These are phyloP conservation scores for Primulina tabacum DNA, from an alignment of 257 asterid genomes.

Conservation along the genomic window DNA sequence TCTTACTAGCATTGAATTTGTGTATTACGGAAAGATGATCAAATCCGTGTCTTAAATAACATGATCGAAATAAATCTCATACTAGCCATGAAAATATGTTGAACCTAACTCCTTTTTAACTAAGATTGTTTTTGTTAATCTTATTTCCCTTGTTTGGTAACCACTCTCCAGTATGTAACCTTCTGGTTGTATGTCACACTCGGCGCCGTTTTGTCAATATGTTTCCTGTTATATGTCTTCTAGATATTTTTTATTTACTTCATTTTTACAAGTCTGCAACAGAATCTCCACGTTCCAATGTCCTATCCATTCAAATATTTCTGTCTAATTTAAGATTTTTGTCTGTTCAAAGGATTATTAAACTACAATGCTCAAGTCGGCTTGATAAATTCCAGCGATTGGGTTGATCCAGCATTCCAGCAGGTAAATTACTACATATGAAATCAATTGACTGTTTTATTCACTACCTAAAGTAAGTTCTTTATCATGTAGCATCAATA, in stretches of 20 bases:
- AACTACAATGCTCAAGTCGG: conserved; percentile 32
- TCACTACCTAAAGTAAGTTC: neutral
- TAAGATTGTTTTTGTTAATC: no score
- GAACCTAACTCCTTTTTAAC: no score
- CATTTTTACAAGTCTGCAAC: neutral
- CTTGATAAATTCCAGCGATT: conserved; percentile 27
- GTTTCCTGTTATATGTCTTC: neutral
- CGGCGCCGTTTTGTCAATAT: neutral
- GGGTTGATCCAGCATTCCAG: conserved; percentile 31
- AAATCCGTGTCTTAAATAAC: no score
- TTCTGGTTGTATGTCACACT: neutral
- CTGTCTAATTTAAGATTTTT: conserved; percentile 11
- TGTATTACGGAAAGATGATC: no score
- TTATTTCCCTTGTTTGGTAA: no score
- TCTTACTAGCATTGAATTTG: no score
- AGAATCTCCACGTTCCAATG: neutral
- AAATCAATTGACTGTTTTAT: conserved; percentile 3
- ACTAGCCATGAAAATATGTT: no score
- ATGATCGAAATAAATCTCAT: no score
- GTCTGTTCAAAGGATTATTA: conserved; percentile 18
- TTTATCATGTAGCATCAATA: neutral
- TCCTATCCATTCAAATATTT: neutral
- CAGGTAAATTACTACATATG: conserved; percentile 22
- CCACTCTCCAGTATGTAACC: neutral
- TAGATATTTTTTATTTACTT: neutral